Percentiles rank a stretch among this genome's conserved stretches.
phyloP scores from a whole-genome alignment of 768 basidiomycete genomes.

The Russula virescens region DNA sequence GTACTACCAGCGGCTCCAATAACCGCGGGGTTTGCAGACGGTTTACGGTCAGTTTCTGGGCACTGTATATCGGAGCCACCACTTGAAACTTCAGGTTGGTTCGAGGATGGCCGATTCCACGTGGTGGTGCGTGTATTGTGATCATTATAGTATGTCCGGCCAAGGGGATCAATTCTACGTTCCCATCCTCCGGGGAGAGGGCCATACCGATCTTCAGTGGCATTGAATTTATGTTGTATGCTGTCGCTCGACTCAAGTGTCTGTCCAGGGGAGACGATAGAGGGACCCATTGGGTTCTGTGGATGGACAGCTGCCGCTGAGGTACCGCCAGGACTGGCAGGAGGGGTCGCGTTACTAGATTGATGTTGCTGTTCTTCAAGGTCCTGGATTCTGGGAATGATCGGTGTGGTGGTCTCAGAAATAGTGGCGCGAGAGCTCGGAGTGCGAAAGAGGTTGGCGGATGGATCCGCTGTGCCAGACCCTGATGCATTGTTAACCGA shows the following conservation, averaged over 20 bases:
- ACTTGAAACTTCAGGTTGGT: slow-evolving; percentile 63
- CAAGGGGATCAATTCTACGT: slow-evolving; percentile 92
- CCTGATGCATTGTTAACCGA: slow-evolving; percentile 46
- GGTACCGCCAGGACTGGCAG: slow-evolving; percentile 34
- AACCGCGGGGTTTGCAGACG: slow-evolving; percentile 34
- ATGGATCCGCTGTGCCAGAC: slow-evolving; percentile 31
- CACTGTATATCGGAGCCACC: slow-evolving; percentile 21
- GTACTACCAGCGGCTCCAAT: slow-evolving; percentile 44
- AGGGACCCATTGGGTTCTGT: slow-evolving; percentile 25
- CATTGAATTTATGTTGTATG: slow-evolving; percentile 78
- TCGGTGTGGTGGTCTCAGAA: slow-evolving; percentile 34
- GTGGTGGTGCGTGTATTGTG: slow-evolving; percentile 97
- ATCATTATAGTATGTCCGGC: slow-evolving; percentile 96
- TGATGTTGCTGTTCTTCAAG: slow-evolving; percentile 27
- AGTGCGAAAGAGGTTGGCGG: slow-evolving; percentile 51
- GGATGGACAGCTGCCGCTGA: slow-evolving; percentile 24
- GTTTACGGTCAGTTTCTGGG: slow-evolving; percentile 29
- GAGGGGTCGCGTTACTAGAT: slow-evolving; percentile 31
- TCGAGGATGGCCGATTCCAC: slow-evolving; percentile 89
- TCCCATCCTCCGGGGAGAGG: slow-evolving; percentile 93
- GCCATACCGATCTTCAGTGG: slow-evolving; percentile 91
- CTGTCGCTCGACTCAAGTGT: slow-evolving; percentile 32
- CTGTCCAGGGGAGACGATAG: slow-evolving; percentile 30
- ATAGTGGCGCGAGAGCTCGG: slow-evolving; percentile 61
- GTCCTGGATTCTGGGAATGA: slow-evolving; percentile 28